phyloP scores from a whole-genome alignment of 2,329 filamentous ascomycete genomes.

The Trichoderma cornu-damae region DNA sequence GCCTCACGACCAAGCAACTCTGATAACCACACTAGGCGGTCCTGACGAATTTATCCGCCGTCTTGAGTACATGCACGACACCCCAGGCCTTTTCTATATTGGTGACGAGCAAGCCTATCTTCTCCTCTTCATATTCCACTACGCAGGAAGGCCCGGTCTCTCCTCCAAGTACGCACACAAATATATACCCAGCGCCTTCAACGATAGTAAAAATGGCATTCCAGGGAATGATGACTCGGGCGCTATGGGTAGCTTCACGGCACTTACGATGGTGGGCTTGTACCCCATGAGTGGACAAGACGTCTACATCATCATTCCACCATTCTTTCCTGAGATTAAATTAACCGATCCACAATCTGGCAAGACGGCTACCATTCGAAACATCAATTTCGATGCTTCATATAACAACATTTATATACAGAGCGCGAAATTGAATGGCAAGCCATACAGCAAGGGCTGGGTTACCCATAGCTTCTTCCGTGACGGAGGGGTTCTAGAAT shows the following conservation, averaged over 20 bases:
- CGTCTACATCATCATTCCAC: constrained; percentile 48
- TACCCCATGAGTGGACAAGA: constrained; percentile 52
- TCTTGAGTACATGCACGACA: constrained; percentile 60
- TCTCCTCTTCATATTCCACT: constrained; percentile 56
- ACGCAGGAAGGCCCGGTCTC: constrained; percentile 57
- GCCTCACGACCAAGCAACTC: constrained; percentile 42
- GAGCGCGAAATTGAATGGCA: constrained; percentile 51
- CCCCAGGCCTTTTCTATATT: constrained; percentile 58
- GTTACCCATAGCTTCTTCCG: constrained; percentile 55
- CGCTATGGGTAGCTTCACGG: constrained; percentile 50
- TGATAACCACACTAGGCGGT: constrained; percentile 56
- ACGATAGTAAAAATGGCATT: constrained; percentile 55
- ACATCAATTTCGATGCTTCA: constrained; percentile 35
- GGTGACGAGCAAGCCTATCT: constrained; percentile 57
- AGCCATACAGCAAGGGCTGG: constrained; percentile 53
- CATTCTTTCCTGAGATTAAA: constrained; percentile 46
- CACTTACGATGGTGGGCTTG: constrained; percentile 48
- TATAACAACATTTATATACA: constrained; percentile 55
- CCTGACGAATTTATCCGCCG: constrained; percentile 51
- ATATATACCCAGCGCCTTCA: constrained; percentile 66
- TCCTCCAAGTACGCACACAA: constrained; percentile 51
- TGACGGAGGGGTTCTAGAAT: constrained; percentile 52
- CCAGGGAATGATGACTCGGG: constrained; percentile 51
- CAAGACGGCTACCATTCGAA: constrained; percentile 31
- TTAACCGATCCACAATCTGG: constrained; percentile 29